phyloP scores from a whole-genome alignment of 371 early-diverging fungal species.

The Paramicrosporidium saccamoebae region DNA sequence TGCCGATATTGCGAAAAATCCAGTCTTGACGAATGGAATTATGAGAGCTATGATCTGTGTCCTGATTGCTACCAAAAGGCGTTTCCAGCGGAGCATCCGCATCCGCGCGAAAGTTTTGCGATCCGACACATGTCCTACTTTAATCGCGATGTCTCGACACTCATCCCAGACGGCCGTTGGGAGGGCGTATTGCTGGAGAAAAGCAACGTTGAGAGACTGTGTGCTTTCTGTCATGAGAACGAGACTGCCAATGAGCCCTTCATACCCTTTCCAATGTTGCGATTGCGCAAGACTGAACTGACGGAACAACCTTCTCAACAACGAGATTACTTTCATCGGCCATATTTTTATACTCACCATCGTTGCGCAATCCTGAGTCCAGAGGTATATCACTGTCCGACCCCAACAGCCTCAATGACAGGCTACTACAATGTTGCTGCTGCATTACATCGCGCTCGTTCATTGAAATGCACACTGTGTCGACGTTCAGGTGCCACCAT shows the following conservation, averaged over 20 bases:
- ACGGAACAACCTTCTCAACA: too few relatives aligned
- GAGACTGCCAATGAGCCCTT: slow-evolving; percentile 14
- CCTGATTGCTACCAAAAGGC: slow-evolving; percentile 27
- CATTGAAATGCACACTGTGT: slow-evolving; percentile 32
- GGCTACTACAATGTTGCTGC: slow-evolving; percentile 61
- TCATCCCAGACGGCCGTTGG: slow-evolving; percentile 8
- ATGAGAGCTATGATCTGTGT: slow-evolving; percentile 30
- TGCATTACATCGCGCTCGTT: slow-evolving; percentile 33
- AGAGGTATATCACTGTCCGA: too few relatives aligned
- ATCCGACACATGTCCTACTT: slow-evolving; percentile 14
- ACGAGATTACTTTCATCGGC: too few relatives aligned
- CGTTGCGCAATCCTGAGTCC: too few relatives aligned
- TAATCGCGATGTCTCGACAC: slow-evolving; percentile 7
- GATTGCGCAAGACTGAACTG: too few relatives aligned
- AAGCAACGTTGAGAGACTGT: slow-evolving; percentile 16
- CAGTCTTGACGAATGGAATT: slow-evolving; percentile 14
- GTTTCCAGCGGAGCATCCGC: slow-evolving; percentile 34
- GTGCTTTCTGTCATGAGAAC: slow-evolving; percentile 35
- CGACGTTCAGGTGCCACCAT: slow-evolving; percentile 52
- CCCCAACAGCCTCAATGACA: too few relatives aligned
- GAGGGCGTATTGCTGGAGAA: slow-evolving; percentile 11
- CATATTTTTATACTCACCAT: too few relatives aligned
- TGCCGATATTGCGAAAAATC: slow-evolving; percentile 48
- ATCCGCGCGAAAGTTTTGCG: slow-evolving; percentile 37
- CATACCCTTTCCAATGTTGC: too few relatives aligned